Base-by-base conservation (phyloP, 352 stramenopile genomes). In the Globisporangium sylvaticum region DNA sequence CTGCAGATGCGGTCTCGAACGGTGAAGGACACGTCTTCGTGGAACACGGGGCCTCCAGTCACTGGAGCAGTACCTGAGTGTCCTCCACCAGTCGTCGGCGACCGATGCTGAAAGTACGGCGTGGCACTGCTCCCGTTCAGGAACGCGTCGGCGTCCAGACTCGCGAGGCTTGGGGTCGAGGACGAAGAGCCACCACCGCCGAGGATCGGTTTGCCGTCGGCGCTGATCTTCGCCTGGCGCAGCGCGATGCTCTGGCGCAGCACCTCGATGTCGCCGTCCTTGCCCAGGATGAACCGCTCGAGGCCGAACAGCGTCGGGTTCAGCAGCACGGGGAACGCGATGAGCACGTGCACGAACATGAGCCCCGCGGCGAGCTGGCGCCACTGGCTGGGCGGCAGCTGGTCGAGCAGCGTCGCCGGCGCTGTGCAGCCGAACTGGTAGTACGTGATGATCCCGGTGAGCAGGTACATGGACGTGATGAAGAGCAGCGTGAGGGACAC, bases 391-490 rank as follows among this genome's bases (percentile, higher is more conserved):
- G 65, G n/a, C 0, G 83, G 83, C 9, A 90, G 68, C 67, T 88
- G 69, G 18, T 88, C 80, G 15, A 92, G 65, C 7, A 92, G 44
- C 1, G 81, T 92, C 2, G 70, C 66, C n/a, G 79, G 76, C 1
- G 80, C 82, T 0, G 80, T 90, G 70, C 84, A 90, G 4, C 82
- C 84, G 46, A 84, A 90, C 46, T 90, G 82, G 53, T 85, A 88
- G 74, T 90, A 90, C 24, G 82, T 89, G 27, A 77, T 62, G 53
- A 88, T 77, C 2, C 84, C 82, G 57, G 90, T 83, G 32, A 90
- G 65, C 75, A 90, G 74, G 71, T 90, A 90, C 34, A 92, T 75
- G 4, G 74, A 88, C 25, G 79, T 92, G 69, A 90, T 88, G 65
- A 86, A 83, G 27, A 92, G 71, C 31, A 92, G 60, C 14, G 84